These are phyloP conservation scores for Hypomyces rosellus DNA, from an alignment of 2,329 filamentous ascomycete genomes.

Conservation along the genomic window DNA sequence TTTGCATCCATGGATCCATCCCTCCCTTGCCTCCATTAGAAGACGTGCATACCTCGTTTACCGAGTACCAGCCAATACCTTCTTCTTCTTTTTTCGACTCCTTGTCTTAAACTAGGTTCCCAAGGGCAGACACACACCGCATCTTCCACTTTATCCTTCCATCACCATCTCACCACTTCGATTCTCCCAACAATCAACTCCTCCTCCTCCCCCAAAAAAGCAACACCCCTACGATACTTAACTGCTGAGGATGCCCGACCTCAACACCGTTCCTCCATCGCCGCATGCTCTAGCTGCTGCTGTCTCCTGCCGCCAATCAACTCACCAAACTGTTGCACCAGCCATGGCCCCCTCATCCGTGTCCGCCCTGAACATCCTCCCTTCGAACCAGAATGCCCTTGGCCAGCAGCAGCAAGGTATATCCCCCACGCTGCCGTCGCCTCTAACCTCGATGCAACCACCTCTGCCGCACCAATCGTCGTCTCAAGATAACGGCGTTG, in stretches of 20 bases:
- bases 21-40: background rate
- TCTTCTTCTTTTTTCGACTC: background rate
- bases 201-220: background rate
- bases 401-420: constrained; percentile 28
- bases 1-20: background rate
- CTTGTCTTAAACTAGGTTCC: constrained; percentile 1
- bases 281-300: constrained; percentile 40
- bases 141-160: constrained; percentile 6
- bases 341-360: constrained; percentile 32
- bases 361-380: constrained; percentile 46
- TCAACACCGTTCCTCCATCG: constrained; percentile 50
- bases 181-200: background rate
- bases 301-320: constrained; percentile 34
- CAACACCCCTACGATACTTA: background rate
- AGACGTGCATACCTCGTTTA: background rate
- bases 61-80: constrained; percentile 3
- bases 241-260: constrained; percentile 40
- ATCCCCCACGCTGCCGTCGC: constrained; percentile 26
- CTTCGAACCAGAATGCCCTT: constrained; percentile 48
- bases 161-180: background rate
- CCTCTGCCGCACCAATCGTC: constrained; percentile 22
- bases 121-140: constrained; percentile 8
- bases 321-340: constrained; percentile 32
- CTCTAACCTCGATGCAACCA: constrained; percentile 14
- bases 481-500: constrained; percentile 35